These are phyloP conservation scores for peach (Prunus persica) DNA, from an alignment of 306 rosid species.

Conservation along the genomic window DNA sequence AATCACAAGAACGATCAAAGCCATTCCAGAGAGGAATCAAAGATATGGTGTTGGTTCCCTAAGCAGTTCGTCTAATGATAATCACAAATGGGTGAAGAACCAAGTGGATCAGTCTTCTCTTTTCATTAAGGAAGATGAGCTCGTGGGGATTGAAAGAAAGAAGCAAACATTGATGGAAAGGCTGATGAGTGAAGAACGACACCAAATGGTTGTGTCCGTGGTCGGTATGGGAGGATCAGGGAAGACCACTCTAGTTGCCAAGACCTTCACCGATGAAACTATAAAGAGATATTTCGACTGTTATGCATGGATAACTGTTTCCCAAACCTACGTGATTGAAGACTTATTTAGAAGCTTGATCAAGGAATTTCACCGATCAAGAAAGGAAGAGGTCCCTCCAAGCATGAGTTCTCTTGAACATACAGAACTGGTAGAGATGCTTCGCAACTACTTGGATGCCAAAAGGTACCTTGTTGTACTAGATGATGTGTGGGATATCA, in stretches of 20 bases:
- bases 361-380: not conserved
- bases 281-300: not conserved
- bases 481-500: conserved; percentile 19
- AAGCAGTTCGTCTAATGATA: not conserved
- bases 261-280: not conserved
- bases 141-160: conserved; percentile 2
- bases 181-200: too few relatives aligned
- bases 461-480: conserved; percentile 5
- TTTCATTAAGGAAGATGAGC: conserved; percentile 4
- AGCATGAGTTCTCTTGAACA: not conserved
- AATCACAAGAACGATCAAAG: not conserved
- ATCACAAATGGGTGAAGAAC: not conserved
- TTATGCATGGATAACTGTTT: conserved; percentile 18
- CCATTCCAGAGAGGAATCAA: conserved; percentile 3
- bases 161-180: too few relatives aligned
- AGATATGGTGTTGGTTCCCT: not conserved
- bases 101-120: not conserved
- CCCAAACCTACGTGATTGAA: conserved; percentile 15
- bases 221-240: too few relatives aligned
- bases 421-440: conserved; percentile 5
- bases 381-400: not conserved
- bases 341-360: conserved; percentile 25
- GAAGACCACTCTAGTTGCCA: not conserved
- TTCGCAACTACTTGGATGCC: conserved; percentile 8
- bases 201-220: too few relatives aligned